Percentiles rank a stretch among this genome's conserved stretches.
These are phyloP conservation scores for Ramicandelaber brevisporus DNA, from an alignment of 192 early-diverging fungal genomes.

Conservation along the genomic window DNA sequence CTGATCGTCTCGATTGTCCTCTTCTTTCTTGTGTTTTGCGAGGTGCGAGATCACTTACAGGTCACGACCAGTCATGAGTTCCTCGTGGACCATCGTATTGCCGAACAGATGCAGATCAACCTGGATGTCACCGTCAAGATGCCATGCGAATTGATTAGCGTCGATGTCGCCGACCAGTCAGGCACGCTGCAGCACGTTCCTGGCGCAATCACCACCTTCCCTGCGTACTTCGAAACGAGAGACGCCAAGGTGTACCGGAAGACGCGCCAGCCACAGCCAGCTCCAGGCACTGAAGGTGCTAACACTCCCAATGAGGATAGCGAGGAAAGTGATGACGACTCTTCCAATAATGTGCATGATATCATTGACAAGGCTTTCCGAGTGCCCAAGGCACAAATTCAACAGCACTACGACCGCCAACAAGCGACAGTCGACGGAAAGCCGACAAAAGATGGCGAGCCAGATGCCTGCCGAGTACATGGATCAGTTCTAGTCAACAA, in stretches of 20 bases:
- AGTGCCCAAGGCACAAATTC: not conserved
- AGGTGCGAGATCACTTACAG: constrained; percentile 34
- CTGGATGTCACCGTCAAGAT: constrained; percentile 70
- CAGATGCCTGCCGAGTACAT: constrained; percentile 40
- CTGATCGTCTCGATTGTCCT: constrained; percentile 38
- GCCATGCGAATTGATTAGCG: constrained; percentile 29
- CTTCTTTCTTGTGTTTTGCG: constrained; percentile 32
- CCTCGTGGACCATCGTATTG: constrained; percentile 38
- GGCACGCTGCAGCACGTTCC: constrained; percentile 7
- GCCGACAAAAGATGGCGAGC: constrained; percentile 3
- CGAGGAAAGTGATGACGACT: not conserved
- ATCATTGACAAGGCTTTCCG: constrained; percentile 8
- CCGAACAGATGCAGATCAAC: constrained; percentile 50
- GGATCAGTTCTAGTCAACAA: constrained; percentile 56
- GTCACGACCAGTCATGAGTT: constrained; percentile 52
- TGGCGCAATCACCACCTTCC: constrained; percentile 1
- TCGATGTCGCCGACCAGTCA: constrained; percentile 13
- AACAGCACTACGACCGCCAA: not conserved
- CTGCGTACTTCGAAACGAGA: not conserved
- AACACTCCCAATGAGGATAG: not conserved
- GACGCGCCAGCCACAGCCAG: too few relatives aligned
- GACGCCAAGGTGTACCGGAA: not conserved
- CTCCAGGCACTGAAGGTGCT: too few relatives aligned
- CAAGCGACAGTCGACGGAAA: not conserved
- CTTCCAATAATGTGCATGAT: constrained; percentile 8